Evolutionary conservation across 345 rosid genomes (phyloP).

Genomic region (Stellera chamaejasme): DNA sequence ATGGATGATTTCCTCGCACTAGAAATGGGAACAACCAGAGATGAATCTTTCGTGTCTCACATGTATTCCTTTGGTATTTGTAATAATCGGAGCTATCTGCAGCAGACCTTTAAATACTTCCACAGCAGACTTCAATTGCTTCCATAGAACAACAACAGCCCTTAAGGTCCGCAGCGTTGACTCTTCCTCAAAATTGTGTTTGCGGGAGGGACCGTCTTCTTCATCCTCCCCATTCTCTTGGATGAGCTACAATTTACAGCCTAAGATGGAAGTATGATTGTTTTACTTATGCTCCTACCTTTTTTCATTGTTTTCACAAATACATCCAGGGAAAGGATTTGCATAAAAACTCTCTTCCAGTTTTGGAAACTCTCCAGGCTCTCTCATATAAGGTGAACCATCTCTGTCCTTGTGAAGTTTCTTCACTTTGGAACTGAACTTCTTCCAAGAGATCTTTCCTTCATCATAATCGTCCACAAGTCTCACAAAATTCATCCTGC

Average conservation of each 20-base stretch:
- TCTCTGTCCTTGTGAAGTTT: constrained; percentile 61
- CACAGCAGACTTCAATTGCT: too few relatives aligned
- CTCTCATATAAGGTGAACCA: constrained; percentile 72
- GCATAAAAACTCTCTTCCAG: constrained; percentile 89
- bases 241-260: constrained; percentile 13
- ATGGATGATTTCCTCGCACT: too few relatives aligned
- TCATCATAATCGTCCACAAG: constrained; percentile 74
- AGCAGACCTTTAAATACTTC: too few relatives aligned
- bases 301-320: constrained; percentile 41
- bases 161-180: background rate
- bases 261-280: background rate
- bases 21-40: too few relatives aligned
- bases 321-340: constrained; percentile 89
- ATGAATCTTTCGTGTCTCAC: too few relatives aligned
- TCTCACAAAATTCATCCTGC: constrained; percentile 81
- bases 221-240: constrained; percentile 6
- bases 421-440: constrained; percentile 75
- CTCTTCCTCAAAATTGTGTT: constrained; percentile 3
- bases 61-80: too few relatives aligned
- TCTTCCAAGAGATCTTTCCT: constrained; percentile 74
- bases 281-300: constrained; percentile 9
- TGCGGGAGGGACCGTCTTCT: constrained; percentile 4
- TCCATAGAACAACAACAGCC: background rate
- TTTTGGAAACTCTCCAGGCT: constrained; percentile 75
- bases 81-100: too few relatives aligned